phyloP scores from a whole-genome alignment of 106 monocot genomes.

The Acorus calamus region DNA sequence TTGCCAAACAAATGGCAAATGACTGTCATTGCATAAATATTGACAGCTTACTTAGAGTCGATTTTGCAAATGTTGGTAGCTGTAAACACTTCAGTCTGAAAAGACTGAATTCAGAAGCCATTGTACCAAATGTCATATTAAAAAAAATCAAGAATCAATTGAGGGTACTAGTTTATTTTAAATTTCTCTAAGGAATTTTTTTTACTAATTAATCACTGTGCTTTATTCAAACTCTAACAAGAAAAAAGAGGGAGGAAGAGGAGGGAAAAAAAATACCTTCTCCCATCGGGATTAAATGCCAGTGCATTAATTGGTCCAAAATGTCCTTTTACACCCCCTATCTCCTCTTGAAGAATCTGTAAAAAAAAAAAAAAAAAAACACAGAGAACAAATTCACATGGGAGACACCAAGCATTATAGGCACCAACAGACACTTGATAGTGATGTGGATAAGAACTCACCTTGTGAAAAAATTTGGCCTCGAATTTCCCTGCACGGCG shows the following conservation, averaged over 20 bases:
- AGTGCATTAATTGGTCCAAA: conserved; percentile 95
- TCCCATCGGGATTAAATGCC: conserved; percentile 94
- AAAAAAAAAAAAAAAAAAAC: conserved; percentile 7
- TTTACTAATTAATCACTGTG: too few species aligned
- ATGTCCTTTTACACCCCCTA: conserved; percentile 96
- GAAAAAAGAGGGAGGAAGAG: background rate
- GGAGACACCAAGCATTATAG: too few species aligned
- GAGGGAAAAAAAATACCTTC: conserved; percentile 40
- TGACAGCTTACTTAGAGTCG: too few species aligned
- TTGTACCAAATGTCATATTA: too few species aligned
- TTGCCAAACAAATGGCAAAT: too few species aligned
- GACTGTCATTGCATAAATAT: too few species aligned
- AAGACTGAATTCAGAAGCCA: too few species aligned
- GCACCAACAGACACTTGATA: background rate
- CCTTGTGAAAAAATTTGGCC: conserved; percentile 98
- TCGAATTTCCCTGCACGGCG: conserved; percentile 93
- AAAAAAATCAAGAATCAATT: too few species aligned
- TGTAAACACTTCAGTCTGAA: too few species aligned
- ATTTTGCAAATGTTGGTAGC: too few species aligned
- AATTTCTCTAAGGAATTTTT: too few species aligned
- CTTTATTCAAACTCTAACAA: background rate
- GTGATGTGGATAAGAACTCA: background rate
- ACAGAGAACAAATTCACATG: background rate
- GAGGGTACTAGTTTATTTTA: too few species aligned
- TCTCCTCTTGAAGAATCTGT: conserved; percentile 95